Evolutionary conservation across 2,329 filamentous ascomycete genomes (phyloP).

Genomic region (Onygena corvina): DNA sequence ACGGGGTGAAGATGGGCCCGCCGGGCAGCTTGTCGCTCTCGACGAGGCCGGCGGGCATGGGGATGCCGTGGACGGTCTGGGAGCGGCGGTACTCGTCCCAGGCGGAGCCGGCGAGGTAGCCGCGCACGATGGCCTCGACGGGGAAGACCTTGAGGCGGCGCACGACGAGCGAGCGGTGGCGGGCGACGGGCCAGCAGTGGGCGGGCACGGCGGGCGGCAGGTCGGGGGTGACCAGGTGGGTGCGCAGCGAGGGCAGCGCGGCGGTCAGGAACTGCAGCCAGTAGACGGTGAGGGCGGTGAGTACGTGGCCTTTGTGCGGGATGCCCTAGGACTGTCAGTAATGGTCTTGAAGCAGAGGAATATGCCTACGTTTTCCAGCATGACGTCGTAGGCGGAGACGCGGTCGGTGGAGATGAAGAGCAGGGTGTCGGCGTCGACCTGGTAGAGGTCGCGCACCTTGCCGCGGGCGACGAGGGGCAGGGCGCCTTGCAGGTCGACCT

Average conservation of each 20-base stretch:
- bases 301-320: conserved; percentile 53
- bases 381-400: conserved; percentile 90
- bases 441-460: conserved; percentile 75
- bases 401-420: conserved; percentile 81
- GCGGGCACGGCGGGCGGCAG: conserved; percentile 42
- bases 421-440: conserved; percentile 55
- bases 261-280: conserved; percentile 54
- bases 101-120: conserved; percentile 76
- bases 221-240: conserved; percentile 50
- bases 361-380: conserved; percentile 60
- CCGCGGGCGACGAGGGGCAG: conserved; percentile 45
- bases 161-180: conserved; percentile 64
- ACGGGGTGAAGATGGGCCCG: conserved; percentile 62
- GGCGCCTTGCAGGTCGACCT: conserved; percentile 33
- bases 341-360: conserved; percentile 29
- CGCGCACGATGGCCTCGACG: conserved; percentile 74
- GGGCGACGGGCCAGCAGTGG: conserved; percentile 42
- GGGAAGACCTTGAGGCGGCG: conserved; percentile 62
- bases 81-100: conserved; percentile 64
- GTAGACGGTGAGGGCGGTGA: conserved; percentile 54
- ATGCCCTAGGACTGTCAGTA: conserved; percentile 41
- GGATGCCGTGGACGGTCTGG: conserved; percentile 70
- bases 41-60: conserved; percentile 53
- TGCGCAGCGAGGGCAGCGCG: conserved; percentile 46
- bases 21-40: conserved; percentile 58